A percentile compares a stretch with the other conserved stretches of the same genome.
Conservation (phyloP, 352 stramenopile species). For the Phytophthora sojae region DNA sequence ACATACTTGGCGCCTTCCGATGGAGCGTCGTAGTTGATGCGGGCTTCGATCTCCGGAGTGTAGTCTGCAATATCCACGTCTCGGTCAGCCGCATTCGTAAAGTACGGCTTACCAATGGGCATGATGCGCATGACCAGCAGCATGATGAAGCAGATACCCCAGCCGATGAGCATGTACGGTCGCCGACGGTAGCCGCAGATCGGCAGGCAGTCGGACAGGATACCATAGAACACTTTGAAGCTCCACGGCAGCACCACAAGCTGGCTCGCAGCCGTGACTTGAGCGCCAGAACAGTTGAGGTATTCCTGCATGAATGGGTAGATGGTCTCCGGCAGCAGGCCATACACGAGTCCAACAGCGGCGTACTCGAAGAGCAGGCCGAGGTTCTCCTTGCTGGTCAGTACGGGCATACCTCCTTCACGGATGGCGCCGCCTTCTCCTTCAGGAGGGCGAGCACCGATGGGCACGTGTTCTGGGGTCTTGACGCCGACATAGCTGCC, state of each 20-base stretch:
- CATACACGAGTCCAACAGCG: conserved; percentile 55
- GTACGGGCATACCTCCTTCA: conserved; percentile 34
- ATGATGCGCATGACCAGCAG: conserved; percentile 40
- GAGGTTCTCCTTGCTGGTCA: conserved; percentile 42
- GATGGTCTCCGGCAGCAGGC: conserved; percentile 48
- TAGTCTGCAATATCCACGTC: conserved; percentile 21
- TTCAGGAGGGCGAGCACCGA: neutral
- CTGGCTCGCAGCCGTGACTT: neutral
- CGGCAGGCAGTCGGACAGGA: conserved; percentile 67
- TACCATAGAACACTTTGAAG: conserved; percentile 66
- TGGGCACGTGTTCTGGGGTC: conserved; percentile 34
- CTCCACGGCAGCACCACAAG: conserved; percentile 69
- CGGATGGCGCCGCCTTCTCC: conserved; percentile 43
- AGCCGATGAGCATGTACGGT: conserved; percentile 52
- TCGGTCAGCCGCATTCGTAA: conserved; percentile 25
- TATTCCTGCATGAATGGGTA: conserved; percentile 24
- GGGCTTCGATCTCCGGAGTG: conserved; percentile 27
- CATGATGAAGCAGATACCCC: conserved; percentile 35
- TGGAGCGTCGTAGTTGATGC: conserved; percentile 33
- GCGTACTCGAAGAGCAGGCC: conserved; percentile 61
- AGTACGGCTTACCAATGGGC: conserved; percentile 43
- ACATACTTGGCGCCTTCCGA: conserved; percentile 40
- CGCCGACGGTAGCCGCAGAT: conserved; percentile 45
- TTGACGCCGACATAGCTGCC: conserved; percentile 36
- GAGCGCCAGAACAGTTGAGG: neutral